Conservation (phyloP, 768 basidiomycete species). For the Russula compacta region DNA sequence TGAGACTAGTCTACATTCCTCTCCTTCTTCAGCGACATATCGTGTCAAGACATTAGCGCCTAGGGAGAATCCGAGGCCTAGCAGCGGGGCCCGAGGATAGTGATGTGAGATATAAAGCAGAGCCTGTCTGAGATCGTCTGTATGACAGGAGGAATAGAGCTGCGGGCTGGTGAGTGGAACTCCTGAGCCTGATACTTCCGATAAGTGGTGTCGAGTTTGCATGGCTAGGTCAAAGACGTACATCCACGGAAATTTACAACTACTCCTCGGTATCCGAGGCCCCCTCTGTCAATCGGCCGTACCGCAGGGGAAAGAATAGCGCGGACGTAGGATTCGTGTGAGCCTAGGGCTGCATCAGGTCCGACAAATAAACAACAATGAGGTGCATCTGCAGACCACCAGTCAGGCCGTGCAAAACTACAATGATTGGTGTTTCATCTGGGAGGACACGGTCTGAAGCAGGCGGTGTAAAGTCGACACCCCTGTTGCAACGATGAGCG, state of each 20-base stretch:
- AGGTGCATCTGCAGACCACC: conserved; percentile 30
- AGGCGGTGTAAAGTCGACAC: conserved; percentile 55
- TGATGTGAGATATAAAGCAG: conserved; percentile 60
- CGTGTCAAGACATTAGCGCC: conserved; percentile 87
- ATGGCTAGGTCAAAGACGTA: conserved; percentile 29
- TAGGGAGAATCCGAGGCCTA: conserved; percentile 89
- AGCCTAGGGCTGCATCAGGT: conserved; percentile 39
- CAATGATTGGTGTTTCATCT: conserved; percentile 43
- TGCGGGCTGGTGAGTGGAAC: conserved; percentile 29
- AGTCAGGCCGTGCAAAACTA: conserved; percentile 43
- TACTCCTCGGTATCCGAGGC: conserved; percentile 81
- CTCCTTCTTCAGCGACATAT: conserved; percentile 81
- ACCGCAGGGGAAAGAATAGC: conserved; percentile 70
- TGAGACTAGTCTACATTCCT: conserved; percentile 47
- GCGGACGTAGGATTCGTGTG: conserved; percentile 85
- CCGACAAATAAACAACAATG: not conserved
- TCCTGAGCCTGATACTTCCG: not conserved
- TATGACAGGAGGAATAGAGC: conserved; percentile 82
- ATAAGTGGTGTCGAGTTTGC: not conserved
- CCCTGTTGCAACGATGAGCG: conserved; percentile 31
- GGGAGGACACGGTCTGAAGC: conserved; percentile 22
- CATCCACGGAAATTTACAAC: conserved; percentile 93
- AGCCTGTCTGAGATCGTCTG: conserved; percentile 80
- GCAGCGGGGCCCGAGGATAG: conserved; percentile 73
- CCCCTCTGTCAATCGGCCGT: conserved; percentile 63